A percentile compares a stretch with the other conserved stretches of the same genome.
Conservation (phyloP, 805 yeast species). For the Kluyveromyces starmeri region DNA sequence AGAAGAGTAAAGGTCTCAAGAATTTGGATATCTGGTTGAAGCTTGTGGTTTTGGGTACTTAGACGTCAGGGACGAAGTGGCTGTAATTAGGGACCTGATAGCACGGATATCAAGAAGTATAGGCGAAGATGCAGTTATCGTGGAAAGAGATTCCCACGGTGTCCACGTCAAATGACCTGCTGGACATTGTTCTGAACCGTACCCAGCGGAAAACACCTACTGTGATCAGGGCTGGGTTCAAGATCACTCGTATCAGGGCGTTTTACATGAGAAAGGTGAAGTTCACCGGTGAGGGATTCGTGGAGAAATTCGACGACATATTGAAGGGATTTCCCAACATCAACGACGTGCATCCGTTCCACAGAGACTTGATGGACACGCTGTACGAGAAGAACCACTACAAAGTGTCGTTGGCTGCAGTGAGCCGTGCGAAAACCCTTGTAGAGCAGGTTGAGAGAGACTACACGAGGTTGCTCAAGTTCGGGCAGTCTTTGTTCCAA, state of each 20-base stretch:
- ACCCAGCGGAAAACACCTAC: slow-evolving; percentile 99
- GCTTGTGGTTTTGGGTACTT: too few species aligned
- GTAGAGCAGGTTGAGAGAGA: slow-evolving; percentile 96
- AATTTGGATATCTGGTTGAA: too few species aligned
- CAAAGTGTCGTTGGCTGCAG: slow-evolving; percentile 91
- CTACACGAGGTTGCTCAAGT: slow-evolving; percentile 85
- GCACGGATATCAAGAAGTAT: too few species aligned
- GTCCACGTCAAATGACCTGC: slow-evolving; percentile 82
- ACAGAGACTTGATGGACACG: slow-evolving; percentile 95
- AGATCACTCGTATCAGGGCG: slow-evolving; percentile 91
- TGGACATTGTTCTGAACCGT: slow-evolving; percentile 93
- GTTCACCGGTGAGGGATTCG: slow-evolving; percentile 92
- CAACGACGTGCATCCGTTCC: slow-evolving; percentile 97
- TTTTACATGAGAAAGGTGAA: slow-evolving; percentile 98
- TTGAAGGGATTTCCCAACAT: slow-evolving; percentile 89
- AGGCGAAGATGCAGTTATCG: slow-evolving; percentile 70
- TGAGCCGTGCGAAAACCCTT: slow-evolving; percentile 86
- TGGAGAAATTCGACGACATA: slow-evolving; percentile 82
- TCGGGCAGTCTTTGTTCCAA: slow-evolving; percentile 96
- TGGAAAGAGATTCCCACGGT: slow-evolving; percentile 98
- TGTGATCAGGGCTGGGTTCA: slow-evolving; percentile 94
- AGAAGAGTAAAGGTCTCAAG: too few species aligned
- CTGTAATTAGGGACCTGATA: too few species aligned
- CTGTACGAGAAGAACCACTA: slow-evolving; percentile 96
- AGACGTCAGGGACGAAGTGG: too few species aligned